These are phyloP conservation scores for Cercospora citrullina DNA, from an alignment of 2,329 filamentous ascomycete genomes.

Conservation along the genomic window DNA sequence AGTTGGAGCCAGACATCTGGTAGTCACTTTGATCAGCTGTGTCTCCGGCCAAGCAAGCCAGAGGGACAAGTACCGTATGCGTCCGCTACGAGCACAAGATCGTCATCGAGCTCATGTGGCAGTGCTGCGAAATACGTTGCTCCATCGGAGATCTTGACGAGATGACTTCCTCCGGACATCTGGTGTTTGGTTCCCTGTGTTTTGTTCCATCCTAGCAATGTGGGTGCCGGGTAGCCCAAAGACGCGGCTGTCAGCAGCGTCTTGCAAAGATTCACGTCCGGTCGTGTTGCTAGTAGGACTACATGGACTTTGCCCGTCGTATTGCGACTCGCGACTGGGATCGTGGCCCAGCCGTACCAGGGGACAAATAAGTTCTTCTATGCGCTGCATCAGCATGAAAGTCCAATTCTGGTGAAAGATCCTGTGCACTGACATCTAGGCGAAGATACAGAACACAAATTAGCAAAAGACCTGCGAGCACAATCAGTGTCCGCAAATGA, in stretches of 20 bases:
- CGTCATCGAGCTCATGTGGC: constrained; percentile 22
- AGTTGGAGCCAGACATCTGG: constrained; percentile 32
- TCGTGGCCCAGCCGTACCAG: not conserved
- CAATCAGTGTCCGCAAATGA: not conserved
- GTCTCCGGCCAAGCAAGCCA: not conserved
- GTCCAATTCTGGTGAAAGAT: not conserved
- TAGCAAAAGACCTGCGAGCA: not conserved
- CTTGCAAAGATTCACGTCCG: constrained; percentile 24
- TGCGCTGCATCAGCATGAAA: not conserved
- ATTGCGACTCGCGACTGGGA: not conserved
- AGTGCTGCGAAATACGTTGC: constrained; percentile 21
- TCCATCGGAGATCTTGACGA: constrained; percentile 26
- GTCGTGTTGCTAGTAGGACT: constrained; percentile 3
- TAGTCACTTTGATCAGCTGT: not conserved
- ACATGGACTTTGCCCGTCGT: constrained; percentile 2
- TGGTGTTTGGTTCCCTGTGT: constrained; percentile 15
- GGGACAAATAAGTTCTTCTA: not conserved
- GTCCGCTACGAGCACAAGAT: constrained; percentile 31
- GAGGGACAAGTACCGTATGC: constrained; percentile 23
- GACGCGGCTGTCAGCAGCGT: constrained; percentile 20
- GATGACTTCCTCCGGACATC: constrained; percentile 26
- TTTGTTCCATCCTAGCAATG: constrained; percentile 25
- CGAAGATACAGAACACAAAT: constrained; percentile 1
- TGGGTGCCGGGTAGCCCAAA: constrained; percentile 23
- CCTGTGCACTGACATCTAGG: not conserved